Evolutionary conservation across 2,329 filamentous ascomycete genomes (phyloP).

Genomic region (Calonectria pteridis): DNA sequence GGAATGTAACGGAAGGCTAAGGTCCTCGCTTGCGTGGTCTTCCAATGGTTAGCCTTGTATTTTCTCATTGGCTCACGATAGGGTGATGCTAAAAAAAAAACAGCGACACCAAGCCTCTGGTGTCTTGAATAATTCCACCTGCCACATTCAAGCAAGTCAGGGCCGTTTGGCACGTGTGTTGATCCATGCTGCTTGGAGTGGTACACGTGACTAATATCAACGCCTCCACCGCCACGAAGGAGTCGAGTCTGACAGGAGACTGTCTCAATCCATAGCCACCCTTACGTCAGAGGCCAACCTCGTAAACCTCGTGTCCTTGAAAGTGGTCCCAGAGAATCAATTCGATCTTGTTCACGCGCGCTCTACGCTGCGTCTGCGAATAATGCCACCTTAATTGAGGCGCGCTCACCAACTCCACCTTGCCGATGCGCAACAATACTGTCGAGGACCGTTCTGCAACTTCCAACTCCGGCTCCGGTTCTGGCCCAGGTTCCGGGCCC

Average conservation of each 20-base stretch:
- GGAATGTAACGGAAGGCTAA: neutral
- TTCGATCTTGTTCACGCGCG: neutral
- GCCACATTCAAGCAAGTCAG: neutral
- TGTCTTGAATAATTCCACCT: neutral
- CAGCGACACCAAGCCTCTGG: neutral
- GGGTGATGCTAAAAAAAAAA: neutral
- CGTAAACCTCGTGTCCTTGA: neutral
- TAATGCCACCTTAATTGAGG: neutral
- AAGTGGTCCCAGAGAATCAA: neutral
- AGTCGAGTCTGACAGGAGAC: neutral
- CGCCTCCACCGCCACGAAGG: neutral
- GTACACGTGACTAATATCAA: neutral
- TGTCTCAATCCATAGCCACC: neutral
- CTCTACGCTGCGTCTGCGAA: neutral
- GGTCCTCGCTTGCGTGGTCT: neutral
- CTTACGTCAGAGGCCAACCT: neutral
- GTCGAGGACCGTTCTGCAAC: neutral
- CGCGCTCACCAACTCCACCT: neutral
- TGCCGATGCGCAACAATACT: constrained; percentile 10
- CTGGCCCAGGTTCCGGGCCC: neutral
- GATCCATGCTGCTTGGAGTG: neutral
- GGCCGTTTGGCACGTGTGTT: neutral
- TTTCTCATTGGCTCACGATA: neutral
- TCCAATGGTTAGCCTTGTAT: neutral
- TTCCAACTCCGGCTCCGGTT: neutral